These are phyloP conservation scores for Fistulifera pelliculosa DNA, from an alignment of 108 stramenopile genomes.

Conservation along the genomic window DNA sequence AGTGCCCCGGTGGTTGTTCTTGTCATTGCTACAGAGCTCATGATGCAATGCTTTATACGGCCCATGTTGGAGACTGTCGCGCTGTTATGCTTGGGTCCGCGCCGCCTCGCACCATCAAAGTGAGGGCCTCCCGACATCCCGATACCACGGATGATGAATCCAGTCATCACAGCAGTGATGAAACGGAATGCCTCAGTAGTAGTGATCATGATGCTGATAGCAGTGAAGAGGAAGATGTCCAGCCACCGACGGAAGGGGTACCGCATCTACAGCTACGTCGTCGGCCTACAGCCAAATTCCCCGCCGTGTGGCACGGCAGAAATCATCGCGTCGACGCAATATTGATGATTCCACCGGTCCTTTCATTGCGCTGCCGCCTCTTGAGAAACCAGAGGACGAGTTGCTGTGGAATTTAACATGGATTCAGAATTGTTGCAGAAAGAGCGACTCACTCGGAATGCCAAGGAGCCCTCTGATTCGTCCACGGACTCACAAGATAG, in stretches of 20 bases:
- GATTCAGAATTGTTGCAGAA: conserved; percentile 19
- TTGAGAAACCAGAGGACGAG: conserved; percentile 8
- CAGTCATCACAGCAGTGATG: conserved; percentile 63
- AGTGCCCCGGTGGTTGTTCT: conserved; percentile 46
- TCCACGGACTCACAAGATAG: conserved; percentile 32
- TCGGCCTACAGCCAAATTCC: conserved; percentile 1
- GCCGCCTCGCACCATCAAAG: conserved; percentile 75
- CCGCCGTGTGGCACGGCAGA: conserved; percentile 17
- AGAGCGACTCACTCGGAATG: conserved; percentile 1
- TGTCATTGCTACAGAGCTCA: conserved; percentile 71
- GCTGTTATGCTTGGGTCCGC: conserved; percentile 74
- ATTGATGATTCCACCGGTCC: conserved; percentile 20
- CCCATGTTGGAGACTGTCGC: conserved; percentile 81
- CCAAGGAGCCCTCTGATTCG: conserved; percentile 21
- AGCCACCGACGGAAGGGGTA: conserved; percentile 9
- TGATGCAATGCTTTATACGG: conserved; percentile 75
- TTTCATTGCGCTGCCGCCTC: conserved; percentile 22
- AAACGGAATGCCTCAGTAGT: conserved; percentile 65
- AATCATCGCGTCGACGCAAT: conserved; percentile 19
- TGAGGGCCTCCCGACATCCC: conserved; percentile 36
- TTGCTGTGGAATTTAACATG: conserved; percentile 24
- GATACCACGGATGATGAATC: conserved; percentile 66
- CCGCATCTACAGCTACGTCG: conserved; percentile 11
- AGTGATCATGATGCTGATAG: conserved; percentile 65
- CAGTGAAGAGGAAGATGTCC: conserved; percentile 45